Evolutionary conservation across 768 basidiomycete species (phyloP), one percentile per base, ranked within the genome.

Genomic region (Nidularia pulvinata): DNA sequence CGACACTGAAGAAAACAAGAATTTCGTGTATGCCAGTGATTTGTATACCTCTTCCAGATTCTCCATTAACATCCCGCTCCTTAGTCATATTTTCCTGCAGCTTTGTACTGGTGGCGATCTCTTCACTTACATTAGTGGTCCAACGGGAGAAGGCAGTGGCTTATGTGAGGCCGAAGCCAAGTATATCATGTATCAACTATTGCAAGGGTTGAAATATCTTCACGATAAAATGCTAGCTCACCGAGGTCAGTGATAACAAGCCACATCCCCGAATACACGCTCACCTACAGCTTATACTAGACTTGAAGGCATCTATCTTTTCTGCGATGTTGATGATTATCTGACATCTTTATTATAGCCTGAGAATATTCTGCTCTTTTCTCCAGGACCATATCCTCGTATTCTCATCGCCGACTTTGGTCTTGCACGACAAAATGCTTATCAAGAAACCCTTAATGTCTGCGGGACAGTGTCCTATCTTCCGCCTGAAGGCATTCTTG

Each of bases 401-500:
- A 84, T 94, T 39, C 77, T 91, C 49, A 86, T 94, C 37, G 92
- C 92, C 16, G 92, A 94, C 67, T 94, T 94, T 63, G 92, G 92
- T 7, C 82, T 93, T 14, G 92, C 92, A 7, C 84, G 91, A 14
- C 83, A 84, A 6, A 85, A 84, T 59, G 84, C 91, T 2, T 85
- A 86, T 61, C 86, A 93, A 76, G 86, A 88, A 62, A 93, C 92
- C 0, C 75, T 91, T 61, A 91, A 91, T 58, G 91, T 91, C 43
- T 92, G 88, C 55, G 92, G 92, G n/a, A 93, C 92, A 0, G 83
- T 93, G 16, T 86, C 89, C 1, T 94, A 93, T 67, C 75, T 94
- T 13, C 91, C 91, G 6, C 91, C 91, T 0, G 92, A 94, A 68
- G 92, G 90, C 9, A 82, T 94, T 36, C 75, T 89, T 7, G 91